Evolutionary conservation across 306 rosid species (phyloP).

Genomic region (Castanospermum australe): DNA sequence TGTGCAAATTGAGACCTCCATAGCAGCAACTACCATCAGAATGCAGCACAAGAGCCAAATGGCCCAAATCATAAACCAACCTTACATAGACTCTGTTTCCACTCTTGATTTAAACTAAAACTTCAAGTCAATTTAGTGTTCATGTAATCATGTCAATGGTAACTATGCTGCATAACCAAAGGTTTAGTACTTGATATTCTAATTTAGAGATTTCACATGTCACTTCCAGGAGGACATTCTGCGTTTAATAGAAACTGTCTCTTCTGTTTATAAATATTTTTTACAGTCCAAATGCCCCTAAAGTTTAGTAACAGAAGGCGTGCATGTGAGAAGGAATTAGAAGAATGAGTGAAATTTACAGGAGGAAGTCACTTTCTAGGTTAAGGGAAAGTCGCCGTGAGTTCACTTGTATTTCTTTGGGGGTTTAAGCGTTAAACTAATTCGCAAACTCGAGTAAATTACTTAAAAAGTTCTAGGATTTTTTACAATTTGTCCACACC

Average conservation of each 20-base stretch:
- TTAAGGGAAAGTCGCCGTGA: slow-evolving; percentile 29
- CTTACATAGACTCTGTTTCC: background rate
- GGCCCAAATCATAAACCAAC: background rate
- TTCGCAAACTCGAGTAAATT: slow-evolving; percentile 17
- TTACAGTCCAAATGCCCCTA: background rate
- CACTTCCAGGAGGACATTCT: background rate
- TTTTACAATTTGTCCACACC: slow-evolving; percentile 25
- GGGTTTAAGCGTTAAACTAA: slow-evolving; percentile 21
- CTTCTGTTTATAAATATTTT: background rate
- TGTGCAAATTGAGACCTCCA: background rate
- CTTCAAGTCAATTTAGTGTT: background rate
- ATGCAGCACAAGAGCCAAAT: background rate
- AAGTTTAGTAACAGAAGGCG: slow-evolving; percentile 5
- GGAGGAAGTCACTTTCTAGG: slow-evolving; percentile 18
- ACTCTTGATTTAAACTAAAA: background rate
- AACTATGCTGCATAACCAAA: background rate
- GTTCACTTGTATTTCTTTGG: background rate
- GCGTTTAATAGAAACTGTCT: no score
- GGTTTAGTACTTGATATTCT: background rate
- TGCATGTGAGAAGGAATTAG: slow-evolving; percentile 30
- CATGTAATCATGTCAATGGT: background rate
- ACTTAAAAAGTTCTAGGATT: slow-evolving; percentile 2
- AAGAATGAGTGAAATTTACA: slow-evolving; percentile 28
- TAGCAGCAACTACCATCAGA: background rate
- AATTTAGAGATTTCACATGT: background rate